Evolutionary conservation across 768 basidiomycete species (phyloP), one percentile per base, ranked within the genome.

Genomic region (Pulveroboletus ravenelii): DNA sequence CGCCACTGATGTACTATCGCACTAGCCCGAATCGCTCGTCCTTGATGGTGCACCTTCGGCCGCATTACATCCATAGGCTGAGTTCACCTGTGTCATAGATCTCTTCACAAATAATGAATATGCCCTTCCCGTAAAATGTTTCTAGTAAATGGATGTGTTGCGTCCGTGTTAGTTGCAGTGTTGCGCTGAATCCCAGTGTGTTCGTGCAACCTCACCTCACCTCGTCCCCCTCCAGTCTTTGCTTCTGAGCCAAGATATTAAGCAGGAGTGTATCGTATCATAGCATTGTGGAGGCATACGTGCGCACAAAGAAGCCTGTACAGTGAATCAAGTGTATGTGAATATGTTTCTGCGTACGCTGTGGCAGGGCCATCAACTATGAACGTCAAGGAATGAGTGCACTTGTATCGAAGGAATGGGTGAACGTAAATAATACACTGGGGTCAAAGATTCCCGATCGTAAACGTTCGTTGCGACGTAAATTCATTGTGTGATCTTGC

Each of bases 401-500:
- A 10, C 37, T 27, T 35, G 36, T 7, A 41, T 42, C 17, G 47
- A 58, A 45, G 32, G 48, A 40, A 4, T 17, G 32, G 25, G 45
- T 53, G 17, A 15, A 38, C 25, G 44, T 17, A 10, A 39, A n/a
- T 15, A 15, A 35, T 57, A 36, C 41, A 49, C 2, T n/a, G 5
- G 32, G n/a, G 37, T 29, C 27, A 18, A 47, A 32, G 18, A 2
- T 6, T 15, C n/a, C 13, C 25, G n/a, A 41, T 50, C 47, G 15
- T 59, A 40, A 62, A 55, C 17, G 53, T 61, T 47, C 53, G 36
- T 60, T 3, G 23, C 10, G 42, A 47, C 50, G 41, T 54, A 10
- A 32, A 35, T 43, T 35, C 40, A 23, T 41, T 50, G 45, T 62
- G 57, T 50, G 53, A 41, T 45, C 51, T 53, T 12, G 60, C 51